Evolutionary conservation across 106 monocot genomes (phyloP).

Genomic region (Acorus gramineus): DNA sequence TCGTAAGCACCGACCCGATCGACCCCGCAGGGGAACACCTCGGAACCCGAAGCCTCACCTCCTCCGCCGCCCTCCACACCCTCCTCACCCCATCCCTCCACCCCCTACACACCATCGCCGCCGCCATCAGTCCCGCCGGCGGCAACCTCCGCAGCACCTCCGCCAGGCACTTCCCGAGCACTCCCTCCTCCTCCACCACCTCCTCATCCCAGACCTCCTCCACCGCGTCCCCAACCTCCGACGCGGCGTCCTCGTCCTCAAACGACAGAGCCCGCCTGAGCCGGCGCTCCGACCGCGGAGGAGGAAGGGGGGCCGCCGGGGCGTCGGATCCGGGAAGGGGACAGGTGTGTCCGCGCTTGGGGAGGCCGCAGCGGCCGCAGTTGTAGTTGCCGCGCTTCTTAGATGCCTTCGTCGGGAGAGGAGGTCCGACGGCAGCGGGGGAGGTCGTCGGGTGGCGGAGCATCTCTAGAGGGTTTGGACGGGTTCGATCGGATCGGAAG

Average conservation of each 20-base stretch:
- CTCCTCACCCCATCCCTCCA: constrained; percentile 79
- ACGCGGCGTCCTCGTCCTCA: constrained; percentile 19
- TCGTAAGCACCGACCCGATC: constrained; percentile 73
- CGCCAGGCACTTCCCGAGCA: constrained; percentile 34
- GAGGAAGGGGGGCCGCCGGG: constrained; percentile 3
- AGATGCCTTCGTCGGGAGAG: constrained; percentile 4
- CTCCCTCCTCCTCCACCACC: constrained; percentile 4
- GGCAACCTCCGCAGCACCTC: constrained; percentile 57
- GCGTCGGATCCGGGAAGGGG: not conserved
- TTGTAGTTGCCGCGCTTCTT: constrained; percentile 94
- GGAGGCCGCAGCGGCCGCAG: constrained; percentile 94
- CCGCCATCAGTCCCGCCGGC: constrained; percentile 65
- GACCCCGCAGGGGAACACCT: constrained; percentile 43
- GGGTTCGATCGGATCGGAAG: too few species aligned
- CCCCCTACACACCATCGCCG: constrained; percentile 59
- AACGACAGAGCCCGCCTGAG: constrained; percentile 57
- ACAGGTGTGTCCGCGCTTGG: constrained; percentile 94
- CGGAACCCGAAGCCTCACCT: constrained; percentile 49
- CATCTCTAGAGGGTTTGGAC: not conserved
- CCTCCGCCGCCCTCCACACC: constrained; percentile 73
- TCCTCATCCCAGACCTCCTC: constrained; percentile 30
- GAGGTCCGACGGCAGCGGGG: constrained; percentile 6
- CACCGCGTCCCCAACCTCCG: constrained; percentile 2
- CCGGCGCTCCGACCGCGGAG: constrained; percentile 36
- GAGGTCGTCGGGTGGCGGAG: constrained; percentile 9